A percentile compares a stretch with the other conserved stretches of the same genome.
phyloP scores from a whole-genome alignment of 306 rosid genomes.

The Aeschynomene evenia region DNA sequence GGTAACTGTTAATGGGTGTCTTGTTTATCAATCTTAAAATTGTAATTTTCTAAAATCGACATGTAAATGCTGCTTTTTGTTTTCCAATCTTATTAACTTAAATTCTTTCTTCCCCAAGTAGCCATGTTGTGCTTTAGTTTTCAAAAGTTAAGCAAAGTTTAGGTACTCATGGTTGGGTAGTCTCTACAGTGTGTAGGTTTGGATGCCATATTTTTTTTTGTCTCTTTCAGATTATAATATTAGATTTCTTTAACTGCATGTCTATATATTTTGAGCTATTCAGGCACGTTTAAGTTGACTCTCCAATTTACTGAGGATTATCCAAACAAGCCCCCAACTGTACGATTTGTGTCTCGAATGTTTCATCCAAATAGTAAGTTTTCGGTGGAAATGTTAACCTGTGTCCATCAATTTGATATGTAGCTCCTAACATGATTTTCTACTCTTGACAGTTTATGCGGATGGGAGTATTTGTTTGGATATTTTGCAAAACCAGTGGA shows the following conservation, averaged over 20 bases:
- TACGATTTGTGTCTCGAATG: constrained; percentile 89
- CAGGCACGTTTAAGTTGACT: constrained; percentile 89
- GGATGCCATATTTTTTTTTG: constrained; percentile 15
- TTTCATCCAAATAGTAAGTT: constrained; percentile 92
- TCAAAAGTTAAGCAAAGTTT: background rate
- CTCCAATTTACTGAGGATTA: constrained; percentile 88
- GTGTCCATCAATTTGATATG: background rate
- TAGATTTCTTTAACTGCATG: constrained; percentile 14
- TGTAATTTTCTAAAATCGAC: background rate
- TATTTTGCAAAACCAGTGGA: constrained; percentile 65
- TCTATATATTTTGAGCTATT: constrained; percentile 34
- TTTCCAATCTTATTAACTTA: background rate
- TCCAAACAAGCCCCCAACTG: constrained; percentile 93
- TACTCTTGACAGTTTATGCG: constrained; percentile 52
- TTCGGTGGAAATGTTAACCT: background rate
- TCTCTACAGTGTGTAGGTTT: background rate
- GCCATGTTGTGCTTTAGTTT: background rate
- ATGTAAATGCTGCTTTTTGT: background rate
- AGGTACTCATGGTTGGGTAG: constrained; percentile 2
- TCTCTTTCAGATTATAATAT: constrained; percentile 12
- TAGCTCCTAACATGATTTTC: constrained; percentile 10
- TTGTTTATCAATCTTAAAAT: background rate
- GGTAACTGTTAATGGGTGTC: constrained; percentile 4
- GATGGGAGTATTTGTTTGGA: constrained; percentile 68
- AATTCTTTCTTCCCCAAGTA: background rate